Evolutionary conservation across 768 basidiomycete genomes (phyloP).

Genomic region (Tricholoma terreum): DNA sequence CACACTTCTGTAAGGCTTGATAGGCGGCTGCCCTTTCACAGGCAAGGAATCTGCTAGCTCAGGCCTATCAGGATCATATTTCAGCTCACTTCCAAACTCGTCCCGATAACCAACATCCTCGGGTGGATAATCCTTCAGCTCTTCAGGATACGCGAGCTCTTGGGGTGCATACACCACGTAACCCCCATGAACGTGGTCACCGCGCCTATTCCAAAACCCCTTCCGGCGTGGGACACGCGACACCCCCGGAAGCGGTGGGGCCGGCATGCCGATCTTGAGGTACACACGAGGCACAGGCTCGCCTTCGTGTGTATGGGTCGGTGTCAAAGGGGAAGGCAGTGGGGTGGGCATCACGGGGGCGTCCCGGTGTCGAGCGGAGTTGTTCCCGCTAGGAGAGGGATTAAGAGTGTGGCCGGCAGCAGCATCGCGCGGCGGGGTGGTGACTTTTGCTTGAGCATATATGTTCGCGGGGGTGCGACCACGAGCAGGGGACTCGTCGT

Average conservation of each 20-base stretch:
- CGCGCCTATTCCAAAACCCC: constrained; percentile 75
- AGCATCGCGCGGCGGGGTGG: constrained; percentile 7
- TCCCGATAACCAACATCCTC: constrained; percentile 55
- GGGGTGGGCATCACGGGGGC: neutral
- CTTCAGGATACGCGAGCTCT: constrained; percentile 52
- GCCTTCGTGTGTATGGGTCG: constrained; percentile 2
- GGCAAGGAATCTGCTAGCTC: constrained; percentile 65
- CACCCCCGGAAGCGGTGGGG: constrained; percentile 4
- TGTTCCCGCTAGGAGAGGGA: constrained; percentile 8
- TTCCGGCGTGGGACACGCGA: constrained; percentile 38
- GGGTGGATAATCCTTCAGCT: constrained; percentile 58
- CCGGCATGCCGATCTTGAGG: constrained; percentile 6
- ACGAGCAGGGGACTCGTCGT: constrained; percentile 2
- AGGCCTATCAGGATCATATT: constrained; percentile 42
- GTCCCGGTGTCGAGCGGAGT: neutral
- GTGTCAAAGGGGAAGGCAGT: constrained; percentile 12
- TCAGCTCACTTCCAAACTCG: constrained; percentile 41
- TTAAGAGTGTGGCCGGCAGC: constrained; percentile 19
- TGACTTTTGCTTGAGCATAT: constrained; percentile 2
- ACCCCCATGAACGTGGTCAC: constrained; percentile 56
- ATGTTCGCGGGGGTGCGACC: neutral
- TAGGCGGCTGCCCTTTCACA: constrained; percentile 49
- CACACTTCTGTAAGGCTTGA: constrained; percentile 54
- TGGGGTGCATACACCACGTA: constrained; percentile 68
- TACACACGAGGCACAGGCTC: constrained; percentile 1